These are phyloP conservation scores for Coemansia interrupta DNA, from an alignment of 192 early-diverging fungal genomes.

Conservation along the genomic window DNA sequence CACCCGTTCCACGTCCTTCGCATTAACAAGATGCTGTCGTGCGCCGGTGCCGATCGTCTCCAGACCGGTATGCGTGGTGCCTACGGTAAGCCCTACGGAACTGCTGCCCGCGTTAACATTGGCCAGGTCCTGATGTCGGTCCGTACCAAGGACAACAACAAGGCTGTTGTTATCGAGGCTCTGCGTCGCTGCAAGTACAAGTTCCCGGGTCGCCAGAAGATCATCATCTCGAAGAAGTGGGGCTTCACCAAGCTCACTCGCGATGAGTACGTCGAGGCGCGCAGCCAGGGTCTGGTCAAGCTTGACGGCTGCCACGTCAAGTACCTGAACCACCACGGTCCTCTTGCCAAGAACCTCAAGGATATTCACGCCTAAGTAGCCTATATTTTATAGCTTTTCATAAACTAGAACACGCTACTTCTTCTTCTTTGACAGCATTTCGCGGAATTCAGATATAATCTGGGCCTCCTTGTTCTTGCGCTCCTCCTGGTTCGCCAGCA, in stretches of 20 bases:
- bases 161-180: slow-evolving; percentile 88
- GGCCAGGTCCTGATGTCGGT: slow-evolving; percentile 95
- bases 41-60: slow-evolving; percentile 98
- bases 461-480: slow-evolving; percentile 85
- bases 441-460: slow-evolving; percentile 87
- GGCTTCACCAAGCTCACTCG: slow-evolving; percentile 97
- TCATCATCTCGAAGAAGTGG: slow-evolving; percentile 99
- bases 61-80: slow-evolving; percentile 99
- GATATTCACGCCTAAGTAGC: slow-evolving; percentile 23
- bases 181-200: slow-evolving; percentile 97
- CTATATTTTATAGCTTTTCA: neutral
- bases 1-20: slow-evolving; percentile 98
- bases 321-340: slow-evolving; percentile 83
- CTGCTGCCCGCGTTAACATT: slow-evolving; percentile 96
- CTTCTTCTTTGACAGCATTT: slow-evolving; percentile 64
- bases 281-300: slow-evolving; percentile 72
- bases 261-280: slow-evolving; percentile 79
- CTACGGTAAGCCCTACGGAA: slow-evolving; percentile 93
- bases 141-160: slow-evolving; percentile 92
- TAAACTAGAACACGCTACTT: neutral
- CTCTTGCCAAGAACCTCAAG: slow-evolving; percentile 58
- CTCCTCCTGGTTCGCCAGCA: slow-evolving; percentile 87
- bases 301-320: slow-evolving; percentile 95
- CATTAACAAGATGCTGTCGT: slow-evolving; percentile 99
- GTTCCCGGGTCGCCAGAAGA: slow-evolving; percentile 98